Evolutionary conservation across 176 grass and related monocot species (phyloP).

Genomic region (Puccinellia tenuiflora): DNA sequence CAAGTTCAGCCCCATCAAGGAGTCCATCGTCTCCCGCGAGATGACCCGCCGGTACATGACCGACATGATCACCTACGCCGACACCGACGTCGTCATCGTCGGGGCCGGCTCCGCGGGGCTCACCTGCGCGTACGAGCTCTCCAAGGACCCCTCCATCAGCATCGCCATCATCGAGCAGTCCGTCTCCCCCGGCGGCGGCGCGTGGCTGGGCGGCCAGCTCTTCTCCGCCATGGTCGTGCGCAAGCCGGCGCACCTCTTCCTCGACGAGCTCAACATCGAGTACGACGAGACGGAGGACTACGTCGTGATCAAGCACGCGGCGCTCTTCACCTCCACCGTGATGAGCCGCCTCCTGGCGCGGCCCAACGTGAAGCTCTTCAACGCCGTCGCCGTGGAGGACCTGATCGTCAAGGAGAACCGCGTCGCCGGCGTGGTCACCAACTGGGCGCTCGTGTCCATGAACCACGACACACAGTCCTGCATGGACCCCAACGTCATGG

Average conservation of each 20-base stretch:
- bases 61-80: conserved; percentile 91
- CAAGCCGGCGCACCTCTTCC: conserved; percentile 85
- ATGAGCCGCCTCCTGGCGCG: conserved; percentile 75
- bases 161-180: conserved; percentile 87
- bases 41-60: conserved; percentile 97
- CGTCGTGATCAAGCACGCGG: conserved; percentile 80
- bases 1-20: conserved; percentile 76
- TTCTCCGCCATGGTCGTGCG: conserved; percentile 99
- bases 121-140: conserved; percentile 91
- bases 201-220: conserved; percentile 92
- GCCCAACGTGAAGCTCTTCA: conserved; percentile 97
- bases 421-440: conserved; percentile 87
- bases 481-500: conserved; percentile 99
- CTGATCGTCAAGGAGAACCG: conserved; percentile 73
- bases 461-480: conserved; percentile 98
- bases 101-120: conserved; percentile 89
- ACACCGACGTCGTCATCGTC: conserved; percentile 86
- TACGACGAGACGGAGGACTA: conserved; percentile 93
- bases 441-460: conserved; percentile 93
- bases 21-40: conserved; percentile 83
- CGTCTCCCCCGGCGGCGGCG: conserved; percentile 92
- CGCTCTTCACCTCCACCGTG: conserved; percentile 92
- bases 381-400: conserved; percentile 90
- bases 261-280: conserved; percentile 66
- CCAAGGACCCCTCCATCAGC: conserved; percentile 75